Conservation (phyloP, 805 yeast genomes). For the Limtongozyma cylindracea region DNA sequence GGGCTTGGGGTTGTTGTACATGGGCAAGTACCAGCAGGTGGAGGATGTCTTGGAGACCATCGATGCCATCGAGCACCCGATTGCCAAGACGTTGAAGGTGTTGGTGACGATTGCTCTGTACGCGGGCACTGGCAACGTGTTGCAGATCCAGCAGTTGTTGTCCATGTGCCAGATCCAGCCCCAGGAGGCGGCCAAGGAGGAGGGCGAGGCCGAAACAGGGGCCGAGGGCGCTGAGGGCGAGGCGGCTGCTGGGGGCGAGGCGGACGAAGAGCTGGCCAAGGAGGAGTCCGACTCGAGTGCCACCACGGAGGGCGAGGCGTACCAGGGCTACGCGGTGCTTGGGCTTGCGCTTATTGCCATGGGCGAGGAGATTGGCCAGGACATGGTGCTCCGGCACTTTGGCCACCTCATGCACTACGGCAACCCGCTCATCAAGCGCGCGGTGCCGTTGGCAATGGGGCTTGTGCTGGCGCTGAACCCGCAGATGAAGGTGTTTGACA, state of each 20-base stretch:
- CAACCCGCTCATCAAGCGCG: conserved; percentile 66
- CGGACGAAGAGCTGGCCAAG: conserved; percentile 5
- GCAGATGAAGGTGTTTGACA: conserved; percentile 91
- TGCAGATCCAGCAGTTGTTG: conserved; percentile 75
- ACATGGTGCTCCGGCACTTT: conserved; percentile 91
- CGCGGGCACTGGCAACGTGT: conserved; percentile 94
- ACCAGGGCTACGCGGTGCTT: conserved; percentile 75
- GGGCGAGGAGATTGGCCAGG: conserved; percentile 97
- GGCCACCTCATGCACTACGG: conserved; percentile 98
- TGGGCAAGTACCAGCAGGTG: conserved; percentile 85
- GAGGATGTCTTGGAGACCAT: conserved; percentile 88
- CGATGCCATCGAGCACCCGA: conserved; percentile 87
- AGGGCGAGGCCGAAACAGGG: conserved; percentile 11
- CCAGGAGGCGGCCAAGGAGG: conserved; percentile 28
- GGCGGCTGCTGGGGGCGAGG: conserved; percentile 3
- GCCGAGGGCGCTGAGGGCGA: conserved; percentile 3
- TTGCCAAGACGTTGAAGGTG: conserved; percentile 70
- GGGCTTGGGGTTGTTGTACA: conserved; percentile 74
- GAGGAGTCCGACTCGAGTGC: conserved; percentile 7
- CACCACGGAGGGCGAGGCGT: conserved; percentile 25
- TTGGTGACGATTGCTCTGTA: conserved; percentile 82
- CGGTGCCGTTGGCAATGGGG: conserved; percentile 98
- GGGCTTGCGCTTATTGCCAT: conserved; percentile 88
- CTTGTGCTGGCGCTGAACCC: conserved; percentile 83
- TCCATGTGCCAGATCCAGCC: conserved; percentile 71